A percentile compares a stretch with the other conserved stretches of the same genome.
Evolutionary conservation across 2,329 filamentous ascomycete genomes (phyloP).

Genomic region (Hymenoscyphus infarciens): DNA sequence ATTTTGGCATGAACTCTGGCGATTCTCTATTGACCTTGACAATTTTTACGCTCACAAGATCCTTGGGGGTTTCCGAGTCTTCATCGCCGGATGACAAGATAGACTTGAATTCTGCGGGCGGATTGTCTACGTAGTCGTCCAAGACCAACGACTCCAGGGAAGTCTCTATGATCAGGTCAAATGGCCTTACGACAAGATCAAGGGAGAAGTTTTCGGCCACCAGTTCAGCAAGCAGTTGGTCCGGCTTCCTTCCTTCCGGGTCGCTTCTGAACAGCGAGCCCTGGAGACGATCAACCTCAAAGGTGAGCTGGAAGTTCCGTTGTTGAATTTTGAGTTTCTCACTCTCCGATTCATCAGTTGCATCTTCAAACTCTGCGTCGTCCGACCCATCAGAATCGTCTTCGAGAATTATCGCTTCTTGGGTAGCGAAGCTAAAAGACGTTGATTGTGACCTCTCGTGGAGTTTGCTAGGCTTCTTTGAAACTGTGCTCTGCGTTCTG

Average conservation of each 20-base stretch:
- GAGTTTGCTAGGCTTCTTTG: conserved; percentile 35
- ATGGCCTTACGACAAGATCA: conserved; percentile 82
- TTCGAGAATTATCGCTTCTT: conserved; percentile 75
- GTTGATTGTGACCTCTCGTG: conserved; percentile 60
- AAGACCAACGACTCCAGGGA: conserved; percentile 81
- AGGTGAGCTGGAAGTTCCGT: conserved; percentile 92
- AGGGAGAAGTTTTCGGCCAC: conserved; percentile 86
- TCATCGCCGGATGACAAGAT: conserved; percentile 82
- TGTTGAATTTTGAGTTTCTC: conserved; percentile 73
- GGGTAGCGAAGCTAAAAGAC: conserved; percentile 69
- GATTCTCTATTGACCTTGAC: conserved; percentile 85
- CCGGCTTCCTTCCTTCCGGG: conserved; percentile 68
- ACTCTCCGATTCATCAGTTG: conserved; percentile 52
- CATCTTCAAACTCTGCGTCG: conserved; percentile 64
- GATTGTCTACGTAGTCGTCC: conserved; percentile 89
- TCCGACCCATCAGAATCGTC: conserved; percentile 52
- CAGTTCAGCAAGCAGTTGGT: conserved; percentile 82
- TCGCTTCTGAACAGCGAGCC: conserved; percentile 89
- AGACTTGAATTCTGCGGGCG: conserved; percentile 88
- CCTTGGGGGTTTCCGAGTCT: conserved; percentile 71
- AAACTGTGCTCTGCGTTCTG: conserved; percentile 28
- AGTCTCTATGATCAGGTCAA: conserved; percentile 91
- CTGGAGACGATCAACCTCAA: conserved; percentile 89
- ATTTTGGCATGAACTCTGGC: conserved; percentile 87
- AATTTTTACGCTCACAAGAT: conserved; percentile 86